Evolutionary conservation across 2,329 filamentous ascomycete genomes (phyloP), one percentile per base, ranked within the genome.

Genomic region (Emericellopsis atlantica): DNA sequence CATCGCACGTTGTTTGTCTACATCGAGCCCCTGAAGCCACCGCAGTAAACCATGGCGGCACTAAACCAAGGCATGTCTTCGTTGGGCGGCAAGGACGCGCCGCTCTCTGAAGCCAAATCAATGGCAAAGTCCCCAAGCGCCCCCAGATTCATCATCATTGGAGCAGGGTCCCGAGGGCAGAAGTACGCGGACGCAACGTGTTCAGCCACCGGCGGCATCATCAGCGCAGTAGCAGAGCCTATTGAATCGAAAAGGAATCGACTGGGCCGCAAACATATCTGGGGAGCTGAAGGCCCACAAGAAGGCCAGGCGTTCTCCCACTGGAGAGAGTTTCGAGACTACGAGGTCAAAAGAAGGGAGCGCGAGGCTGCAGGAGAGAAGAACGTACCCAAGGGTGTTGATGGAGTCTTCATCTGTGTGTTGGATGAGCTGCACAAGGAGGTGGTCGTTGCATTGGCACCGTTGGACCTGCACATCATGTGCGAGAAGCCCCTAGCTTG

Each of bases 401-500:
- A 83, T 45, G 81, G 70, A 6, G 72, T 61, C 26, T 77, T 77
- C 47, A 65, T 78, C 15, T 78, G 73, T 57, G 87, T 93, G 2
- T 70, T 90, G 9, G 92, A 98, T 58, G 84, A 94, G 60, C 81
- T 85, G 64, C 92, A 98, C 59, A 79, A 79, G 39, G 81, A 88
- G 42, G 86, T 90, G 37, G 74, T 95, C 18, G 70, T 81, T 35
- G 83, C 77, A 1, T 69, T 95, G 40, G 81, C 84, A 2, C 74
- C 74, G 11, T 62, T 80, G 66, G 55, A 74, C 3, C 64, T 95
- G 37, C 88, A 95, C 58, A 78, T 96, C 47, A 84, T 95, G 70
- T 93, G 88, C 57, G 92, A 98, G 68, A 98, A 98, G 63, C 92
- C 92, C 3, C 65, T 98, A 41, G 86, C 88, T 0, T 87, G 86